Evolutionary conservation across 208 protist genomes (phyloP), one percentile per base, ranked within the genome.

Genomic region (Wallacemonas sp.): DNA sequence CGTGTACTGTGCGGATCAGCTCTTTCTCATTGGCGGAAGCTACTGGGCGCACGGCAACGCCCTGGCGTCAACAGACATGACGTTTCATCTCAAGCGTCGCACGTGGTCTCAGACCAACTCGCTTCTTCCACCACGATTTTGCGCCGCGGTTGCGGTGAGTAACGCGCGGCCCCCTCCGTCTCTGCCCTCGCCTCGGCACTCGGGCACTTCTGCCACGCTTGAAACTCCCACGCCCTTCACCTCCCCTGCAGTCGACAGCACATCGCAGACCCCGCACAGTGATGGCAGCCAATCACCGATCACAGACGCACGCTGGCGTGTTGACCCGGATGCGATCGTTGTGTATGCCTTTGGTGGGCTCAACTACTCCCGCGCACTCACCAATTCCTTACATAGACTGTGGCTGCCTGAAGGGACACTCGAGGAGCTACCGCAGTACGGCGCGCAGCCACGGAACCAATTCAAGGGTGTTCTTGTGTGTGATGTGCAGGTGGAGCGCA

Each of bases 21-120:
- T 88, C 17, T 91, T 80, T 55, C 58, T 88, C 26, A 59, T 86
- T 1, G 79, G 82, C 22, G 82, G 85, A 9, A 68, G 70, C 34
- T 85, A 86, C 72, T 88, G 84, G 80, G 77, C 75, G 11, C 70
- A 87, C 36, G 79, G 74, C 19, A 73, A 79, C 56, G 67, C 71
- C 2, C 51, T 86, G 27, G 77, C 81, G 8, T 66, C 70, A 14
- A 65, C 47, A 17, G 79, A 85, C 54, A 71, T 84, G 66, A 56
- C 61, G 14, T 91, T 73, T 66, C 59, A 77, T 38, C 21, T 79
- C 17, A n/a, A 47, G 2, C 45, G 27, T 39, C 53, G 49, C 21
- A 26, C 26, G 34, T 91, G 80, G 80, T 68, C 72, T 8, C 79
- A 79, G 53, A 42, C 66, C 26, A 53, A 70, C 19, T 67, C 64